Evolutionary conservation across 2,329 filamentous ascomycete genomes (phyloP).

Genomic region (Emmonsia crescens): DNA sequence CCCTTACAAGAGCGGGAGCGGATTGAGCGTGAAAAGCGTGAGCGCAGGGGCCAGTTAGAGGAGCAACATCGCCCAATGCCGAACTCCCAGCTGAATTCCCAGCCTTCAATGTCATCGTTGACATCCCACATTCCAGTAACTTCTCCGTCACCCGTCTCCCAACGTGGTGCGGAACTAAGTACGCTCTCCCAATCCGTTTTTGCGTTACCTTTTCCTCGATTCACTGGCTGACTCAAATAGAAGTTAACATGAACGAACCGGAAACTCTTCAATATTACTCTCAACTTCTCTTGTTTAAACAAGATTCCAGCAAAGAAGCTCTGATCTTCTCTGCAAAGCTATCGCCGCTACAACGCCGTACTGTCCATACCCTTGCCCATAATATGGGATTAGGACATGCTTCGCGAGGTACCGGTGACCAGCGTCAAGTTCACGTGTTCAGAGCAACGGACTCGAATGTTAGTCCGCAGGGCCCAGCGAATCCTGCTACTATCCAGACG

Average conservation of each 20-base stretch:
- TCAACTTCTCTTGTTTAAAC: constrained; percentile 79
- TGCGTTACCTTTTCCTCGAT: neutral
- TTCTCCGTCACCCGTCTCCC: constrained; percentile 58
- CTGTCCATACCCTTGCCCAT: constrained; percentile 88
- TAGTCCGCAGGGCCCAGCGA: constrained; percentile 53
- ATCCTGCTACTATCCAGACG: constrained; percentile 53
- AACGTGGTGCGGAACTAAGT: constrained; percentile 34
- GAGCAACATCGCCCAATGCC: constrained; percentile 79
- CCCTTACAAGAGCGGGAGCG: constrained; percentile 87
- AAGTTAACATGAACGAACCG: constrained; percentile 86
- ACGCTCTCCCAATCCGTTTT: constrained; percentile 12
- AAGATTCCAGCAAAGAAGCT: constrained; percentile 64
- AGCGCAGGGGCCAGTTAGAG: constrained; percentile 88
- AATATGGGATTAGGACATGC: constrained; percentile 87
- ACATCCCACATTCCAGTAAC: constrained; percentile 52
- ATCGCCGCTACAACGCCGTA: constrained; percentile 72
- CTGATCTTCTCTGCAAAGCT: constrained; percentile 74
- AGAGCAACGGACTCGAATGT: constrained; percentile 44
- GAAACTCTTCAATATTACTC: constrained; percentile 81
- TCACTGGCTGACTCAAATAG: constrained; percentile 31
- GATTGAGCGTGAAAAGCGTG: constrained; percentile 93
- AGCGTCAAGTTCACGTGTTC: constrained; percentile 83
- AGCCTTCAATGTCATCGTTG: constrained; percentile 76
- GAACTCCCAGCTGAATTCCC: constrained; percentile 59
- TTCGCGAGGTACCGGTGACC: constrained; percentile 78